These are phyloP conservation scores for Tuber indicum DNA, from an alignment of 495 filamentous ascomycete species.

Conservation along the genomic window DNA sequence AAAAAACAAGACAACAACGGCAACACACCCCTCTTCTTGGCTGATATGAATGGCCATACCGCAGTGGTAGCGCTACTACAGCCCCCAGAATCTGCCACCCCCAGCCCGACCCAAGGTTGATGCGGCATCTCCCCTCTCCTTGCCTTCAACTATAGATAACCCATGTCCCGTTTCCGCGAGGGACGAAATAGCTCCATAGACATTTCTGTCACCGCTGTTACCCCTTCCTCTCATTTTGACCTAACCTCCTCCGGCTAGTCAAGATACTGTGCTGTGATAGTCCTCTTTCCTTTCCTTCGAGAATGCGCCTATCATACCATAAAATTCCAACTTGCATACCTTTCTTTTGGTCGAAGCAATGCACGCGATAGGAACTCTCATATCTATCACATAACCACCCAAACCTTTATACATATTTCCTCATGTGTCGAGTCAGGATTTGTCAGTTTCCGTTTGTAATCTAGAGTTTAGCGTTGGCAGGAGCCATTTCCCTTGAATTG, in stretches of 20 bases:
- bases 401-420: neutral
- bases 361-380: neutral
- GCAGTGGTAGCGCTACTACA: neutral
- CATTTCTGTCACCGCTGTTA: neutral
- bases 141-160: too few relatives aligned
- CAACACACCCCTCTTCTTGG: neutral
- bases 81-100: too few relatives aligned
- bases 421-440: neutral
- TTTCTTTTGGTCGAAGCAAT: neutral
- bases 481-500: neutral
- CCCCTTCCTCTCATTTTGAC: too few relatives aligned
- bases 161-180: too few relatives aligned
- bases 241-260: neutral
- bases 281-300: neutral
- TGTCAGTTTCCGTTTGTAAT: neutral
- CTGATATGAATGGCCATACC: neutral
- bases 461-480: neutral
- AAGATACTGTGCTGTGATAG: neutral
- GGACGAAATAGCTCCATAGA: neutral
- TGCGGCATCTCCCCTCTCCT: too few relatives aligned
- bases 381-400: neutral
- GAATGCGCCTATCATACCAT: too few relatives aligned
- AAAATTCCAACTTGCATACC: neutral
- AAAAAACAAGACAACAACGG: fast-evolving
- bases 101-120: too few relatives aligned